These are phyloP conservation scores for Lactarius akahatsu DNA, from an alignment of 768 basidiomycete genomes.

Conservation along the genomic window DNA sequence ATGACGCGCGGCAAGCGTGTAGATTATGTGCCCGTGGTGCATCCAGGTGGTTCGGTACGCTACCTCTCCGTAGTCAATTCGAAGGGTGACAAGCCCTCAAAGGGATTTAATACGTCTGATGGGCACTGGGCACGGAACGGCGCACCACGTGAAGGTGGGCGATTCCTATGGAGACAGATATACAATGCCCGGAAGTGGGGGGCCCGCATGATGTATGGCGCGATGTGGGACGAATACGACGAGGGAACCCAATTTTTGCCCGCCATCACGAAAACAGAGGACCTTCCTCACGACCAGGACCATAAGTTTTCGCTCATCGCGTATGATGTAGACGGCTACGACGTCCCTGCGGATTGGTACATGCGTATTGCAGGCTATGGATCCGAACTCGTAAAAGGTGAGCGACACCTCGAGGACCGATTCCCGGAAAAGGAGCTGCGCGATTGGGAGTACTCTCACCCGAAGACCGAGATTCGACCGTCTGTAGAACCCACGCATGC, in stretches of 20 bases:
- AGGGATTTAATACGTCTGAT: slow-evolving; percentile 72
- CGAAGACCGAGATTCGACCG: slow-evolving; percentile 18
- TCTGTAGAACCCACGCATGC: slow-evolving; percentile 19
- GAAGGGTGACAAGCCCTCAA: slow-evolving; percentile 16
- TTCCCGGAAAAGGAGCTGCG: slow-evolving; percentile 25
- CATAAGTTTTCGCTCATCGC: slow-evolving; percentile 62
- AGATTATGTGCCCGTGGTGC: slow-evolving; percentile 81
- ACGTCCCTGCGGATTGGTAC: slow-evolving; percentile 78
- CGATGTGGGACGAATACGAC: slow-evolving; percentile 92
- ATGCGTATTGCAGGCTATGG: slow-evolving; percentile 33
- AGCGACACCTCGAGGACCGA: slow-evolving; percentile 17
- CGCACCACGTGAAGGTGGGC: slow-evolving; percentile 68
- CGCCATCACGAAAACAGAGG: slow-evolving; percentile 54
- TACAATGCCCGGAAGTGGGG: slow-evolving; percentile 63
- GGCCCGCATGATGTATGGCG: slow-evolving; percentile 68
- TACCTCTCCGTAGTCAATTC: background rate
- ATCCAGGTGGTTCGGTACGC: slow-evolving; percentile 80
- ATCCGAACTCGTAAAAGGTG: slow-evolving; percentile 21
- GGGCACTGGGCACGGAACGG: slow-evolving; percentile 74
- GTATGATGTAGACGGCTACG: slow-evolving; percentile 75
- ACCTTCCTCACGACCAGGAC: slow-evolving; percentile 54
- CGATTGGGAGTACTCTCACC: slow-evolving; percentile 23
- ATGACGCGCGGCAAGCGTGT: slow-evolving; percentile 45
- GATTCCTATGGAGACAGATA: slow-evolving; percentile 78
- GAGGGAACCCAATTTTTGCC: slow-evolving; percentile 86